These are phyloP conservation scores for Rhodotorula kratochvilovae DNA, from an alignment of 768 basidiomycete genomes.

Conservation along the genomic window DNA sequence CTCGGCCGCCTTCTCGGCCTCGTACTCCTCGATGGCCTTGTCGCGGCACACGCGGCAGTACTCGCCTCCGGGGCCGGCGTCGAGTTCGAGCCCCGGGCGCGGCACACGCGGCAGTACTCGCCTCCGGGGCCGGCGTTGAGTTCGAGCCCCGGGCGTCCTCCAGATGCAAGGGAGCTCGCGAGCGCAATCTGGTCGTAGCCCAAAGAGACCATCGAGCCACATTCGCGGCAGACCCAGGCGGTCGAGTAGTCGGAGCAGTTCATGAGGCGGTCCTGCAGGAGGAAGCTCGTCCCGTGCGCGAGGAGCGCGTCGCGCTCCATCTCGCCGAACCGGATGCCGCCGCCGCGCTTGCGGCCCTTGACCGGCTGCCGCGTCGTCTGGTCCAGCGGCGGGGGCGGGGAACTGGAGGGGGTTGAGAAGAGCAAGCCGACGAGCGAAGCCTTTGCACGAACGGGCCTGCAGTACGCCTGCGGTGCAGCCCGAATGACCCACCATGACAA, in stretches of 20 bases:
- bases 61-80: conserved; percentile 69
- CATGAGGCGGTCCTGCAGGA: conserved; percentile 97
- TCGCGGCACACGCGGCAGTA: conserved; percentile 91
- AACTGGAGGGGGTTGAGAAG: no score
- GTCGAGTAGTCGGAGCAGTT: conserved; percentile 99
- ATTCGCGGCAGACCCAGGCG: conserved; percentile 95
- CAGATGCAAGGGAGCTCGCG: conserved; percentile 48
- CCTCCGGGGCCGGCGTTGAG: conserved; percentile 62
- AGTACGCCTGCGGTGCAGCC: no score
- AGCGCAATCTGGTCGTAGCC: conserved; percentile 86
- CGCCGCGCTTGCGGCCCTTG: conserved; percentile 96
- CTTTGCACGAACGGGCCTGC: no score
- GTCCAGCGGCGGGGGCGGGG: no score
- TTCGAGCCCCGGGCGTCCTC: conserved; percentile 47
- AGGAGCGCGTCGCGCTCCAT: conserved; percentile 99
- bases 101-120: conserved; percentile 94
- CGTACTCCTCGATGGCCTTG: conserved; percentile 61
- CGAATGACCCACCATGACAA: no score
- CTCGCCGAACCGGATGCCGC: conserved; percentile 98
- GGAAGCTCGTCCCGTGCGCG: conserved; percentile 96
- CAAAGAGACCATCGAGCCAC: conserved; percentile 89
- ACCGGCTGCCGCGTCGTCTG: conserved; percentile 93
- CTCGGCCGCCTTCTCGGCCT: conserved; percentile 54
- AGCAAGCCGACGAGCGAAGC: no score
- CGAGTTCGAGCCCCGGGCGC: conserved; percentile 54